phyloP scores from a whole-genome alignment of 345 rosid genomes.

The Theobroma cacao region DNA sequence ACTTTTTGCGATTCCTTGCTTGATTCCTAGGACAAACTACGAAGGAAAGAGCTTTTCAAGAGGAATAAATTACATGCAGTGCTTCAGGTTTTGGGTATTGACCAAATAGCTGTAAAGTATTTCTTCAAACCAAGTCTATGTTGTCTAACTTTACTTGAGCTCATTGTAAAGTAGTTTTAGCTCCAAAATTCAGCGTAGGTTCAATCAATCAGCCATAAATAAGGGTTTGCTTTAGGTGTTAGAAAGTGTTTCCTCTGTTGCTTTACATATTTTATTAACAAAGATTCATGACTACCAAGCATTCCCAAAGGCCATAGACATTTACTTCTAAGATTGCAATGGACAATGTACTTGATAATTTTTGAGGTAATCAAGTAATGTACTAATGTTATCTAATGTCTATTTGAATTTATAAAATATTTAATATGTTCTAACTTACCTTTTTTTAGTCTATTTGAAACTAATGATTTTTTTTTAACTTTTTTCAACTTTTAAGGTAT shows the following conservation, averaged over 20 bases:
- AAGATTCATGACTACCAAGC: not conserved
- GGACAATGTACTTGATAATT: too few species aligned
- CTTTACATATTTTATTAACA: not conserved
- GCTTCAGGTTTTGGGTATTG: not conserved
- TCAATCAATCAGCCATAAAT: not conserved
- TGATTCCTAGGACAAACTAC: not conserved
- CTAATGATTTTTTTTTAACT: too few species aligned
- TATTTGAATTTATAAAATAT: too few species aligned
- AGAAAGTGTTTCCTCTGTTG: not conserved
- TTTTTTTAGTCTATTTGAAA: too few species aligned
- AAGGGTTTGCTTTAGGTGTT: not conserved
- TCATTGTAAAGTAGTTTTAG: not conserved
- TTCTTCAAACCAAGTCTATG: not conserved
- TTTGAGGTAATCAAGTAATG: too few species aligned
- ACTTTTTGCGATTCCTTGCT: not conserved
- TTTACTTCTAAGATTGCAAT: too few species aligned
- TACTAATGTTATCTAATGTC: too few species aligned
- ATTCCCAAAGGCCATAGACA: not conserved
- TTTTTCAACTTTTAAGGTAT: too few species aligned
- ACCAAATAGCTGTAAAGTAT: not conserved
- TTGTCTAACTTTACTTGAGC: not conserved
- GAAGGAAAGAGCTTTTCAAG: not conserved
- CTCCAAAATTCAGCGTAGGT: not conserved
- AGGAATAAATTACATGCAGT: not conserved
- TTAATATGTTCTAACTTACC: too few species aligned